Evolutionary conservation across 345 rosid species (phyloP).

Genomic region (Arabidopsis suecica): DNA sequence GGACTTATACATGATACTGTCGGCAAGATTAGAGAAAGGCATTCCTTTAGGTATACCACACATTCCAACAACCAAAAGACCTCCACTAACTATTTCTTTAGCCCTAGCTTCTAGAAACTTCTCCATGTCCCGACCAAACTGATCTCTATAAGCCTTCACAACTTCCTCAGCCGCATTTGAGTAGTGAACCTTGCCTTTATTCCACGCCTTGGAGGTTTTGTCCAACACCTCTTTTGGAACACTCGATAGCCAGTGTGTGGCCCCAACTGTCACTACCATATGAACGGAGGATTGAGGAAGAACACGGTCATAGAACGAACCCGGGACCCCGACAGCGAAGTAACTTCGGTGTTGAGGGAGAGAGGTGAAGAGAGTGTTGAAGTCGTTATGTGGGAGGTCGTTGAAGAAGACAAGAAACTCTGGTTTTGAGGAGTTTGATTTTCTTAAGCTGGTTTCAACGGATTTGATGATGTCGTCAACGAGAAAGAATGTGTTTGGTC

Average conservation of each 20-base stretch:
- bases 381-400: slow-evolving; percentile 57
- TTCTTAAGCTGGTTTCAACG: slow-evolving; percentile 39
- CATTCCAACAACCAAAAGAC: slow-evolving; percentile 49
- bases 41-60: slow-evolving; percentile 44
- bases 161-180: slow-evolving; percentile 44
- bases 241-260: slow-evolving; percentile 57
- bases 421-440: slow-evolving; percentile 36
- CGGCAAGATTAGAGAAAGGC: slow-evolving; percentile 43
- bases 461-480: slow-evolving; percentile 52
- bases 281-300: slow-evolving; percentile 50
- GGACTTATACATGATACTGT: slow-evolving; percentile 56
- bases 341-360: slow-evolving; percentile 48
- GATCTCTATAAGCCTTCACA: slow-evolving; percentile 45
- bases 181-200: slow-evolving; percentile 55
- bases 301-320: slow-evolving; percentile 51
- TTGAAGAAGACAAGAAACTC: slow-evolving; percentile 64
- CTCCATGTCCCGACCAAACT: slow-evolving; percentile 51
- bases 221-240: slow-evolving; percentile 52
- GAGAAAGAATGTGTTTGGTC: slow-evolving; percentile 61
- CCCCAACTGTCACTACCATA: slow-evolving; percentile 38
- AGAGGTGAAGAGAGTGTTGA: slow-evolving; percentile 61
- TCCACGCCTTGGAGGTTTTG: slow-evolving; percentile 50
- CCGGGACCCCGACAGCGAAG: slow-evolving; percentile 53
- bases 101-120: slow-evolving; percentile 51
- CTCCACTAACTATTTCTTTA: slow-evolving; percentile 51